Conservation (phyloP, 495 filamentous ascomycete species). For the Penicillium dipodomyicola region DNA sequence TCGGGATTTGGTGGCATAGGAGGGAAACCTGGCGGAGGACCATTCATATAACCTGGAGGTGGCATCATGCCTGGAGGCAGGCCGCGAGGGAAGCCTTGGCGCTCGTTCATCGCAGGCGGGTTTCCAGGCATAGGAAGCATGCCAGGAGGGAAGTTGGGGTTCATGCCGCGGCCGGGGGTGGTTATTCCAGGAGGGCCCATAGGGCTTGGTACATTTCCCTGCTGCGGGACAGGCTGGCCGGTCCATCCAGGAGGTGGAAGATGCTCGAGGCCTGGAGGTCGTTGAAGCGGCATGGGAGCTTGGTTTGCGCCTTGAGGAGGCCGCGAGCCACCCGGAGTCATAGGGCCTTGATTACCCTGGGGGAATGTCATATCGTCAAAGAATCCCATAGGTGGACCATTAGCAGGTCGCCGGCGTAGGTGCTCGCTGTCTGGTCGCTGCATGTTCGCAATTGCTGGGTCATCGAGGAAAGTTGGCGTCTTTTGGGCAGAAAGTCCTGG, state of each 20-base stretch:
- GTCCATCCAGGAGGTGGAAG: conserved; percentile 45
- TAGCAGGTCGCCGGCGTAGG: conserved; percentile 37
- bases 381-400: conserved; percentile 45
- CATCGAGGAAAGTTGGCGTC: conserved; percentile 44
- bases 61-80: conserved; percentile 52
- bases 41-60: conserved; percentile 51
- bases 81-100: conserved; percentile 43
- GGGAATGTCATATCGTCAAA: conserved; percentile 46
- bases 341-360: conserved; percentile 38
- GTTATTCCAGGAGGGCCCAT: conserved; percentile 49
- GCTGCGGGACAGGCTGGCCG: conserved; percentile 38
- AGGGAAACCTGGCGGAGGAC: conserved; percentile 46
- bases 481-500: conserved; percentile 42
- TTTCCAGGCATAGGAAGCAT: conserved; percentile 47
- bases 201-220: conserved; percentile 38
- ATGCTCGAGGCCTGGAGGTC: conserved; percentile 51
- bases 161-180: conserved; percentile 38
- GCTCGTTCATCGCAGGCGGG: conserved; percentile 36
- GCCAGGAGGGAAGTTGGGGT: conserved; percentile 43
- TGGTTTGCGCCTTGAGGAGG: conserved; percentile 34
- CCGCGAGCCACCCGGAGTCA: conserved; percentile 40
- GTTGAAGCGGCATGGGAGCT: conserved; percentile 42
- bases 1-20: conserved; percentile 47
- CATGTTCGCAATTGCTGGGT: conserved; percentile 49
- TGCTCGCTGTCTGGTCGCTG: conserved; percentile 46